Percentiles rank a stretch among this genome's conserved stretches.
Conservation (phyloP, 2,329 filamentous ascomycete species). For the Delphinella strobiligena region DNA sequence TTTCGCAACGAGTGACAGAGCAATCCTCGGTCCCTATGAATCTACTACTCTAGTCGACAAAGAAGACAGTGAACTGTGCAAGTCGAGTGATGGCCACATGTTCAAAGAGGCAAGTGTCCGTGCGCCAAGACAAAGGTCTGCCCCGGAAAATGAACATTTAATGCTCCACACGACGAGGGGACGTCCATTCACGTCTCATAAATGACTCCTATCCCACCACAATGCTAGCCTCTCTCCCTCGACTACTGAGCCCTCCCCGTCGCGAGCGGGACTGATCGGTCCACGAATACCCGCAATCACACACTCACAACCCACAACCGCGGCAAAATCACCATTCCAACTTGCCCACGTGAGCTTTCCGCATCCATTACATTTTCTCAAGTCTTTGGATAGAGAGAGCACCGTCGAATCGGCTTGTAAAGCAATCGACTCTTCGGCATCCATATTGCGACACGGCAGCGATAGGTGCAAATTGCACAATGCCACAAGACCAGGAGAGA, state of each 20-base stretch:
- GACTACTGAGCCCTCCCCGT: slow-evolving; percentile 32
- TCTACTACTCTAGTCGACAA: too few relatives aligned
- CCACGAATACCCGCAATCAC: slow-evolving; percentile 5
- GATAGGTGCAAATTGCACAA: slow-evolving; percentile 13
- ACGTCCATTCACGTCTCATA: neutral
- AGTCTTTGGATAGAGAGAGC: neutral
- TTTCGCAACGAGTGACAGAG: too few relatives aligned
- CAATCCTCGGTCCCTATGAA: too few relatives aligned
- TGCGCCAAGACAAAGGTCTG: too few relatives aligned
- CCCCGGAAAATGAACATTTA: neutral
- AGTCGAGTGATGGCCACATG: too few relatives aligned
- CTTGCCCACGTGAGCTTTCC: slow-evolving; percentile 5
- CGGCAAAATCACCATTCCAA: too few relatives aligned
- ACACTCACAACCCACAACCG: neutral
- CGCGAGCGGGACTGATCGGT: slow-evolving; percentile 37
- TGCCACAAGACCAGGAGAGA: slow-evolving; percentile 33
- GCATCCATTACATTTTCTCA: neutral
- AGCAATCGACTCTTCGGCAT: neutral
- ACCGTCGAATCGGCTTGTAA: neutral
- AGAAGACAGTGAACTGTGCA: too few relatives aligned
- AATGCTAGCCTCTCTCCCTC: slow-evolving; percentile 18
- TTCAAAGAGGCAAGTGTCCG: too few relatives aligned
- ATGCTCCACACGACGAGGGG: too few relatives aligned
- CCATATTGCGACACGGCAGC: neutral
- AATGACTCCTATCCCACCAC: slow-evolving; percentile 13